Conservation (phyloP, 1,284 basidiomycete genomes). For the Leucoagaricus sp. region DNA sequence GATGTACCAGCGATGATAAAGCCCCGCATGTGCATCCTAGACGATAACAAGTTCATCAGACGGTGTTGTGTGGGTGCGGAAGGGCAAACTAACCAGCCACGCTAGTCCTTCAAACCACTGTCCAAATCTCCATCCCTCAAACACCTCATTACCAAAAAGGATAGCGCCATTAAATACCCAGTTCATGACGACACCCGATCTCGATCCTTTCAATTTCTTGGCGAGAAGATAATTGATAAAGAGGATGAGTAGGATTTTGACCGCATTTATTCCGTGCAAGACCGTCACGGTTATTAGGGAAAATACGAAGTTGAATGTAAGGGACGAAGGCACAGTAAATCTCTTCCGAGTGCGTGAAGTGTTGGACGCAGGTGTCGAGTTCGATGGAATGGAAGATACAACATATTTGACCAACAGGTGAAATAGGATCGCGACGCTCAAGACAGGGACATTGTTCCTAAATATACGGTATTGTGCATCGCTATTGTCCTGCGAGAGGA, state of each 20-base stretch:
- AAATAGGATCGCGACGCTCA: slow-evolving; percentile 52
- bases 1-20: slow-evolving; percentile 90
- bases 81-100: slow-evolving; percentile 32
- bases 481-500: slow-evolving; percentile 70
- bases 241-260: slow-evolving; percentile 82
- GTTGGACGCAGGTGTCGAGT: neutral
- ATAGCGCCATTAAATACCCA: slow-evolving; percentile 80
- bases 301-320: slow-evolving; percentile 57
- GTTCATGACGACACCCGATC: slow-evolving; percentile 51
- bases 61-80: too few relatives aligned
- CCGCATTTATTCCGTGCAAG: slow-evolving; percentile 83
- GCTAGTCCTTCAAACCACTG: slow-evolving; percentile 57
- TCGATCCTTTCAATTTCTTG: slow-evolving; percentile 45
- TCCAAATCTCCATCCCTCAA: slow-evolving; percentile 76
- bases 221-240: slow-evolving; percentile 71
- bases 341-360: slow-evolving; percentile 22
- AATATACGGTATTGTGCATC: slow-evolving; percentile 86
- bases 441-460: slow-evolving; percentile 68
- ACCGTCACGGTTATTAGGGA: slow-evolving; percentile 72
- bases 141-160: slow-evolving; percentile 80
- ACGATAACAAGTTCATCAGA: neutral
- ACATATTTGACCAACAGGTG: slow-evolving; percentile 51
- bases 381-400: slow-evolving; percentile 25
- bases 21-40: slow-evolving; percentile 72
- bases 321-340: slow-evolving; percentile 42